A percentile compares a stretch with the other conserved stretches of the same genome.
Evolutionary conservation across 768 basidiomycete species (phyloP).

Genomic region (Leccinellum rugosiceps): DNA sequence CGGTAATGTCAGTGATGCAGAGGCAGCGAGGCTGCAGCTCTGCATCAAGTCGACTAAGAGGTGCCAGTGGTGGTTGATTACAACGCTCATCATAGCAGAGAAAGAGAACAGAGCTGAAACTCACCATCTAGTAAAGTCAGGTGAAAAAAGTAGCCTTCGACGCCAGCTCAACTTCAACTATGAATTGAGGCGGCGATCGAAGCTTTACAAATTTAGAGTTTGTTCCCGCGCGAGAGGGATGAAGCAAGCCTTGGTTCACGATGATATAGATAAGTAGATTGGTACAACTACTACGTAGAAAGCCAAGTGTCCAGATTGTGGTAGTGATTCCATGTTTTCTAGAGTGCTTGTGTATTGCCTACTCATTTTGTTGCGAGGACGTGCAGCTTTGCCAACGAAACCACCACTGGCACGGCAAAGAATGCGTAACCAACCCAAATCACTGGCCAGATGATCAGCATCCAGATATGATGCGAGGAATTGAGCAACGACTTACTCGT

Average conservation of each 20-base stretch:
- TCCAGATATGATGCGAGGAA: not conserved
- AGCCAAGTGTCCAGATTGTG: not conserved
- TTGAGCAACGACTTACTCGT: slow-evolving; percentile 50
- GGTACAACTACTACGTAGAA: not conserved
- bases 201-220: not conserved
- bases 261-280: not conserved
- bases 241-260: not conserved
- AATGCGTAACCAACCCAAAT: slow-evolving; percentile 78
- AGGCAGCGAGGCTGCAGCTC: slow-evolving; percentile 32
- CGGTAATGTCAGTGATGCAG: slow-evolving; percentile 79
- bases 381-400: slow-evolving; percentile 66
- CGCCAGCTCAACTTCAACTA: not conserved
- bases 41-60: slow-evolving; percentile 84
- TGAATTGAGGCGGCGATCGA: slow-evolving; percentile 22
- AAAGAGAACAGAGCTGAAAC: slow-evolving; percentile 7
- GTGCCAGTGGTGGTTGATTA: slow-evolving; percentile 72
- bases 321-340: not conserved
- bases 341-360: not conserved
- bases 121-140: slow-evolving; percentile 4
- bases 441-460: slow-evolving; percentile 44
- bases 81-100: slow-evolving; percentile 72
- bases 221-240: not conserved
- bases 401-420: slow-evolving; percentile 64
- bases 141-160: not conserved
- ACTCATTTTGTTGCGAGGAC: slow-evolving; percentile 46